A percentile compares a stretch with the other conserved stretches of the same genome.
These are phyloP conservation scores for Alternaria sp. DNA, from an alignment of 2,329 filamentous ascomycete species.

Conservation along the genomic window DNA sequence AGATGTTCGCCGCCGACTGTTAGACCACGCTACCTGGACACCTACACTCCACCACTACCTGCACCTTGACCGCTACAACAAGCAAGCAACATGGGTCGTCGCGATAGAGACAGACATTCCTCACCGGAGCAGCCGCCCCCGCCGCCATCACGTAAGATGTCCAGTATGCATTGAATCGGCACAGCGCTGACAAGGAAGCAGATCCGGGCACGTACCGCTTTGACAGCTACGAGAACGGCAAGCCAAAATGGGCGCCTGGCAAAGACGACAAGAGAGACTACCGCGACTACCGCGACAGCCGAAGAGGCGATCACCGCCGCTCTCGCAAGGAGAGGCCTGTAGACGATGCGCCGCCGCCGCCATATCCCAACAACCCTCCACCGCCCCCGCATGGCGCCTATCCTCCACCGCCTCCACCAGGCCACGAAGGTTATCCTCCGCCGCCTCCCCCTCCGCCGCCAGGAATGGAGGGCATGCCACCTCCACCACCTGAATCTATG, in stretches of 20 bases:
- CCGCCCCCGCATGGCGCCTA: constrained; percentile 8
- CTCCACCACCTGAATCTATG: not conserved
- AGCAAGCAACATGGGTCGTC: constrained; percentile 25
- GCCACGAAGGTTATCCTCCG: not conserved
- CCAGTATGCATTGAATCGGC: not conserved
- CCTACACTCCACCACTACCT: not conserved
- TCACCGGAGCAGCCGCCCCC: constrained; percentile 23
- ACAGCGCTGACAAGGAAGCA: constrained; percentile 11
- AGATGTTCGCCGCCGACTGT: constrained; percentile 10
- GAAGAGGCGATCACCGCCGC: constrained; percentile 25
- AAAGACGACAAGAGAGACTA: constrained; percentile 30
- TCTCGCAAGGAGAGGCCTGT: constrained; percentile 19
- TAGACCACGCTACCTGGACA: not conserved
- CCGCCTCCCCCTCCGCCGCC: not conserved
- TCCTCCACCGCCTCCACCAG: constrained; percentile 10
- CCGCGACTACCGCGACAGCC: constrained; percentile 29
- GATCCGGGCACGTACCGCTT: constrained; percentile 32
- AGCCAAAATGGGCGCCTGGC: constrained; percentile 32
- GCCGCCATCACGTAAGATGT: constrained; percentile 13
- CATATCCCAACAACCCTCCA: constrained; percentile 7
- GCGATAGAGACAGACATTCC: constrained; percentile 13
- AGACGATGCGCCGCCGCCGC: constrained; percentile 25
- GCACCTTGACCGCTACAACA: not conserved
- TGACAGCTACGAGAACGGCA: constrained; percentile 37
- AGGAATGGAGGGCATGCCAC: not conserved